Evolutionary conservation across 805 yeast genomes (phyloP).

Genomic region (Metschnikowia hibisci): DNA sequence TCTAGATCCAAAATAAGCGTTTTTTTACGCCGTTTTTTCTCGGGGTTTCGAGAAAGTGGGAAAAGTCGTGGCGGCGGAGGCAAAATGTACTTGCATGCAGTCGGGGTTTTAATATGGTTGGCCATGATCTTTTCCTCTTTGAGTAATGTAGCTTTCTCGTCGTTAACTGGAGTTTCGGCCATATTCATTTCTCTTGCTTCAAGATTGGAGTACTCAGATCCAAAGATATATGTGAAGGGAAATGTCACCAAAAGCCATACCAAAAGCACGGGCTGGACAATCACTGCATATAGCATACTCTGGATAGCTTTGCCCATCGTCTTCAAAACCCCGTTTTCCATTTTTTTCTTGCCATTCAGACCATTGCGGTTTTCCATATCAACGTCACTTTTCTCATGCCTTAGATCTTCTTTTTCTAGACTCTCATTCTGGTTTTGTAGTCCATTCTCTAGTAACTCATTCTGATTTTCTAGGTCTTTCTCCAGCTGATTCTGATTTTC

Average conservation of each 20-base stretch:
- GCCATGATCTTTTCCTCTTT: slow-evolving; percentile 40
- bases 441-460: too few species aligned
- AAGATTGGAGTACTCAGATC: slow-evolving; percentile 12
- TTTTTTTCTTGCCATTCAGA: background rate
- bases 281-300: slow-evolving; percentile 43
- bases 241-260: slow-evolving; percentile 51
- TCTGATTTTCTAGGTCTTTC: background rate
- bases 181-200: slow-evolving; percentile 1
- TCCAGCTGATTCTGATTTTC: background rate
- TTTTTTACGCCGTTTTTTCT: slow-evolving; percentile 42
- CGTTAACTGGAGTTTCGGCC: slow-evolving; percentile 15
- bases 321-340: background rate
- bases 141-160: slow-evolving; percentile 34
- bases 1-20: slow-evolving; percentile 85
- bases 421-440: slow-evolving; percentile 6
- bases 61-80: slow-evolving; percentile 45
- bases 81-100: slow-evolving; percentile 39
- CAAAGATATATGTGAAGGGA: slow-evolving; percentile 48
- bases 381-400: background rate
- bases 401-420: background rate
- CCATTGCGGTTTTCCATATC: background rate
- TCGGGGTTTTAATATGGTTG: slow-evolving; percentile 40
- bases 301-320: background rate
- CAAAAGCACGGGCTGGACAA: slow-evolving; percentile 50
- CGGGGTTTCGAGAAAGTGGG: slow-evolving; percentile 41